Evolutionary conservation across 257 asterid genomes (phyloP).

Genomic region (Rubia yunnanensis): DNA sequence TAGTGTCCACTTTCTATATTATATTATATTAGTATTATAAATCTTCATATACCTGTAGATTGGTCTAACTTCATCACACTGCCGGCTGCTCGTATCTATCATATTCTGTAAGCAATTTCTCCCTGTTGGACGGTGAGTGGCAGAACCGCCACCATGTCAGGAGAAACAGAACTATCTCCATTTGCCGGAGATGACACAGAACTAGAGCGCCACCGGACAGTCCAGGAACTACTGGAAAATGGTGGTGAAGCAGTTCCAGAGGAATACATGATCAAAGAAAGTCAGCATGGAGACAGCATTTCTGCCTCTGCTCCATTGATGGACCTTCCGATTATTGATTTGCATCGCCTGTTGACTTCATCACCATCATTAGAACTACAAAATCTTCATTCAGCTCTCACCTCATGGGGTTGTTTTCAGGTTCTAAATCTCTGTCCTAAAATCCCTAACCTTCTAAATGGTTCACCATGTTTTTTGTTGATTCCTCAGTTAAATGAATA

Average conservation of each 20-base stretch:
- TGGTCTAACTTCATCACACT: not conserved
- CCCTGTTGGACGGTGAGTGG: not conserved
- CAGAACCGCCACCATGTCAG: slow-evolving; percentile 16
- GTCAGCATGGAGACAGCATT: slow-evolving; percentile 21
- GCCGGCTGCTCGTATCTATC: too few relatives aligned
- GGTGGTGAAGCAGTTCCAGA: slow-evolving; percentile 33
- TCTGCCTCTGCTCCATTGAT: slow-evolving; percentile 16
- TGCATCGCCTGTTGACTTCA: slow-evolving; percentile 19
- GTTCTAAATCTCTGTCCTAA: slow-evolving; percentile 14
- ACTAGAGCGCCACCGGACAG: slow-evolving; percentile 11
- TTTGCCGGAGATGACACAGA: slow-evolving; percentile 16
- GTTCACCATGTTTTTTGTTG: too few relatives aligned
- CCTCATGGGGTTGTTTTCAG: slow-evolving; percentile 63
- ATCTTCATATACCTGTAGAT: not conserved
- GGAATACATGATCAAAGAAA: slow-evolving; percentile 27
- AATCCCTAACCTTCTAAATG: not conserved
- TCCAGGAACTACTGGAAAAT: slow-evolving; percentile 33
- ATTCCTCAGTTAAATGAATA: too few relatives aligned
- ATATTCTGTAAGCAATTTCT: not conserved
- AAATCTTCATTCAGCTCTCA: slow-evolving; percentile 44
- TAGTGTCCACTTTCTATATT: not conserved
- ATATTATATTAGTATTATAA: too few relatives aligned
- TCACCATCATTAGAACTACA: slow-evolving; percentile 25
- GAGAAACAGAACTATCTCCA: not conserved
- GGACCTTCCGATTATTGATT: slow-evolving; percentile 41